Conservation (phyloP, 2,329 filamentous ascomycete species). For the Biscogniauxia sp. region DNA sequence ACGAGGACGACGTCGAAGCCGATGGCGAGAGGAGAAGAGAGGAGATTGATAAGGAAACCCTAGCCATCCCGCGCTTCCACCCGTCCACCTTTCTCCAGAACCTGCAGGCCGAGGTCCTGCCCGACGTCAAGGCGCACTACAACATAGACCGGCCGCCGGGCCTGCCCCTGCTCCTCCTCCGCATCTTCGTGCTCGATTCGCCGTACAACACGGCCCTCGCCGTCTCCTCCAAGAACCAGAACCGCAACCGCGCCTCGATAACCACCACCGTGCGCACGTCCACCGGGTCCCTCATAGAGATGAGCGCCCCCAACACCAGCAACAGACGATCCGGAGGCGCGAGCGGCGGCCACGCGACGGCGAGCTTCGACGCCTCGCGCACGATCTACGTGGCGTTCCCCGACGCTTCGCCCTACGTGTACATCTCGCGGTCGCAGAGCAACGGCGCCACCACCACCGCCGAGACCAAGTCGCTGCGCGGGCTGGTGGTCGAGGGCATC, state of each 20-base stretch:
- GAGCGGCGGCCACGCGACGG: conserved; percentile 17
- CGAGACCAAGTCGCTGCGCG: conserved; percentile 64
- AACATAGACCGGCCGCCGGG: conserved; percentile 70
- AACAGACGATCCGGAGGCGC: neutral
- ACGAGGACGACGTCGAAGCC: conserved; percentile 37
- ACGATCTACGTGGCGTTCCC: conserved; percentile 82
- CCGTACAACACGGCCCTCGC: conserved; percentile 68
- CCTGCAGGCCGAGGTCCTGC: conserved; percentile 70
- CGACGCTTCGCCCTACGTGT: conserved; percentile 74
- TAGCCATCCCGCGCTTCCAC: conserved; percentile 69
- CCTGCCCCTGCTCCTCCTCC: conserved; percentile 70
- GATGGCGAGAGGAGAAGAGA: conserved; percentile 19
- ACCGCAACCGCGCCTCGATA: conserved; percentile 16
- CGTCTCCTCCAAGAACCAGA: conserved; percentile 27
- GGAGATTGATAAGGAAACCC: conserved; percentile 43
- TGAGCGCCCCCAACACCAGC: conserved; percentile 3
- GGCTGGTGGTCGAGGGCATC: conserved; percentile 73
- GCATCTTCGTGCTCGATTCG: conserved; percentile 76
- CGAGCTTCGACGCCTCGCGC: conserved; percentile 62
- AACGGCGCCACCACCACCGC: conserved; percentile 39
- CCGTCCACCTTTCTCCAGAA: conserved; percentile 76
- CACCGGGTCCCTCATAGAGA: conserved; percentile 15
- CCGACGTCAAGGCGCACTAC: conserved; percentile 81
- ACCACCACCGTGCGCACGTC: conserved; percentile 19
- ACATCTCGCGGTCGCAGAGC: conserved; percentile 55